Evolutionary conservation across 2,329 filamentous ascomycete genomes (phyloP), one percentile per base, ranked within the genome.

Genomic region (Colletotrichum phormii): DNA sequence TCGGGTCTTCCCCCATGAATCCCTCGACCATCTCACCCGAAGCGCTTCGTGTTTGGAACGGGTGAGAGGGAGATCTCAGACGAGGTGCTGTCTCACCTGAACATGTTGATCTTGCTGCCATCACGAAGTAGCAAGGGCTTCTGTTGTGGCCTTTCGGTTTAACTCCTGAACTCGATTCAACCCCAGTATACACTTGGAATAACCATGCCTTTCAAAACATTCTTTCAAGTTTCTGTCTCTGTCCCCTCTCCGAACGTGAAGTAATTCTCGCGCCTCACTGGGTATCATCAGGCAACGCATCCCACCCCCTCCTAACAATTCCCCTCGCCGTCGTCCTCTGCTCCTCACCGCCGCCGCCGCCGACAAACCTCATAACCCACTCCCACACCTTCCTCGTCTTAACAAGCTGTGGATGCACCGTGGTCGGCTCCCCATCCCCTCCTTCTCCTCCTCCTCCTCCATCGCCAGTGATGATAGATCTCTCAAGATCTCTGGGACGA

Each of bases 351-450:
- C 86, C 64, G 54, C 64, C 71, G 2, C 79, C 79, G 4, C 86
- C 86, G 5, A 97, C 90, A 81, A 96, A 97, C 49, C 86, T 85
- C 70, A 91, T 81, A 9, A 94, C 89, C 95, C 95, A 98, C 75
- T 93, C 89, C 76, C 89, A 90, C 46, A 97, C 94, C 60, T 86
- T 86, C 75, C 84, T 87, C 29, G 93, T 88, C 81, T 94, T 95
- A 33, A 86, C 84, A 8, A 91, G 77, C 77, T 94, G 89, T 22
- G 86, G 86, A 72, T 87, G 81, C 12, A 71, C 42, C 42, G 42
- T 22, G 3, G 3, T 22, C 42, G 42, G 18, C 11, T 49, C 42
- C 8, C 42, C 42, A 11, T 49, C 18, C 18, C 42, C 18, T 12
- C 42, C 42, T 49, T 72, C n/a, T 75, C 72, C 0, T 71, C 37